These are phyloP conservation scores for Coccomyxa sp. DNA, from an alignment of 139 green algal genomes.

Conservation along the genomic window DNA sequence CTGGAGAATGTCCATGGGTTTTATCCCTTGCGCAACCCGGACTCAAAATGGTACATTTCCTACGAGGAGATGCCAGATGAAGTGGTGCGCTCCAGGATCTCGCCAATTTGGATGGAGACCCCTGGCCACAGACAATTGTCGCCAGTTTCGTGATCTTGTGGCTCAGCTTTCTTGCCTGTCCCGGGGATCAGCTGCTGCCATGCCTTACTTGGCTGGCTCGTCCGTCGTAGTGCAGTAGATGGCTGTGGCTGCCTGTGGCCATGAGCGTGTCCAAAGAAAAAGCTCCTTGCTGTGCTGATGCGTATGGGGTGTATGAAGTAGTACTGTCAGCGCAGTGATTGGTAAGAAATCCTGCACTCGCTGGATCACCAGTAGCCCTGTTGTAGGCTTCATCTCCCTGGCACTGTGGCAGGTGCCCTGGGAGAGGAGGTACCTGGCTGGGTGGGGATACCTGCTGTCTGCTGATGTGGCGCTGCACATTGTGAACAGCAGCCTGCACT, in stretches of 20 bases:
- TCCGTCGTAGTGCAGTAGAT: no score
- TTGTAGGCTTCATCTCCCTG: no score
- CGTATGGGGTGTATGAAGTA: no score
- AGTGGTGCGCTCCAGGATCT: constrained; percentile 5
- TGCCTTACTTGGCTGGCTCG: no score
- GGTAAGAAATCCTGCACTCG: no score
- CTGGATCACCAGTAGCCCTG: no score
- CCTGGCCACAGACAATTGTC: not conserved
- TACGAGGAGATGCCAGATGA: constrained; percentile 40
- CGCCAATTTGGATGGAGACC: no score
- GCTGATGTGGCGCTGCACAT: constrained; percentile 35
- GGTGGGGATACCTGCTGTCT: constrained; percentile 60
- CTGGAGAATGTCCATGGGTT: constrained; percentile 45
- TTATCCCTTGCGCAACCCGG: constrained; percentile 29
- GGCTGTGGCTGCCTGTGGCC: no score
- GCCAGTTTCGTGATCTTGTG: not conserved
- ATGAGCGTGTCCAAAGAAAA: no score
- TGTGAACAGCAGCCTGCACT: constrained; percentile 26
- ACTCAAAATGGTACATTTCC: constrained; percentile 55
- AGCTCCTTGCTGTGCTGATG: no score
- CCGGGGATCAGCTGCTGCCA: no score
- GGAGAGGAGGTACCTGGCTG: constrained; percentile 9
- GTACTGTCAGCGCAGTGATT: no score
- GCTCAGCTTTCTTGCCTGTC: not conserved
- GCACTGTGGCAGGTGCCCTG: not conserved